A percentile compares a stretch with the other conserved stretches of the same genome.
These are phyloP conservation scores for Malassezia sp. DNA, from an alignment of 1,284 basidiomycete genomes.

Conservation along the genomic window DNA sequence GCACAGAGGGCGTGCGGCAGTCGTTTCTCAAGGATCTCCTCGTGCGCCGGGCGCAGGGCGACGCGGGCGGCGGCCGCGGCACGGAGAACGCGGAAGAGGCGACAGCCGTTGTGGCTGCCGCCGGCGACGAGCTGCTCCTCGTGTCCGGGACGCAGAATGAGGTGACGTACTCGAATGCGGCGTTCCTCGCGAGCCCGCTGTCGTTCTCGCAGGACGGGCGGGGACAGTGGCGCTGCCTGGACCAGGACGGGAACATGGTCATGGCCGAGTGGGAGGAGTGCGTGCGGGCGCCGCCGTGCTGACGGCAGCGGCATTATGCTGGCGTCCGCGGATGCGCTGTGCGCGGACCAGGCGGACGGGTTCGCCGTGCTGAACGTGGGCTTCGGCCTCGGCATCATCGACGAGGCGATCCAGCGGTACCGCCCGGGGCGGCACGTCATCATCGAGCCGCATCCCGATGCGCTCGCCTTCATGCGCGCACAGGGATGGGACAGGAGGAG, in stretches of 20 bases:
- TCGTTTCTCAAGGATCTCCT: conserved; percentile 28
- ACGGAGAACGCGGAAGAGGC: neutral
- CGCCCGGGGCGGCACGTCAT: conserved; percentile 69
- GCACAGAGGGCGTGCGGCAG: conserved; percentile 47
- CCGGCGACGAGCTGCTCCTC: conserved; percentile 49
- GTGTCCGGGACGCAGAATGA: conserved; percentile 19
- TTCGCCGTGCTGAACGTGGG: conserved; percentile 78
- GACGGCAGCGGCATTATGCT: conserved; percentile 43
- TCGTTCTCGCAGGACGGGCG: conserved; percentile 55
- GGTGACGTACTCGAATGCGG: conserved; percentile 54
- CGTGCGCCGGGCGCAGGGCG: conserved; percentile 24
- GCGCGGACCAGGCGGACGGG: conserved; percentile 44
- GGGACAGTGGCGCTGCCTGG: conserved; percentile 69
- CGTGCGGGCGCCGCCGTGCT: conserved; percentile 47
- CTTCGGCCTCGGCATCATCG: conserved; percentile 89
- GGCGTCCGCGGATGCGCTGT: conserved; percentile 26
- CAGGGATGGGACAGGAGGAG: conserved; percentile 38
- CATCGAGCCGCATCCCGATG: conserved; percentile 88
- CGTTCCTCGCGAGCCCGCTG: conserved; percentile 64
- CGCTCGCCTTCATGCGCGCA: conserved; percentile 62
- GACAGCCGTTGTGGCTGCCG: conserved; percentile 47
- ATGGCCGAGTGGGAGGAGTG: conserved; percentile 55
- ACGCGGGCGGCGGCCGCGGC: neutral
- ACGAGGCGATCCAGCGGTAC: conserved; percentile 64
- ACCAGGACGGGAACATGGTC: conserved; percentile 57